A percentile compares a stretch with the other conserved stretches of the same genome.
Evolutionary conservation across 2,329 filamentous ascomycete species (phyloP).

Genomic region (Aspergillus nomiae): DNA sequence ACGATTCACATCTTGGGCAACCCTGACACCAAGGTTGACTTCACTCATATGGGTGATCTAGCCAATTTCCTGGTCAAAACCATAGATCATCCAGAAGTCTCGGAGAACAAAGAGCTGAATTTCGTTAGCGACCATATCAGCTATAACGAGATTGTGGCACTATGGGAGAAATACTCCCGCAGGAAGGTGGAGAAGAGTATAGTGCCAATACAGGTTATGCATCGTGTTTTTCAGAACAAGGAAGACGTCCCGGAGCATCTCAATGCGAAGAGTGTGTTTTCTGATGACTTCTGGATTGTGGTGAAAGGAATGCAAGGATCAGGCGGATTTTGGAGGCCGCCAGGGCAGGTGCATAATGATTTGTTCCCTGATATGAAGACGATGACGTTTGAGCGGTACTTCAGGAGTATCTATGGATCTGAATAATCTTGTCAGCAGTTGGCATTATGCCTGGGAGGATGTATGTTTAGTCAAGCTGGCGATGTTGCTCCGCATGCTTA

Average conservation of each 20-base stretch:
- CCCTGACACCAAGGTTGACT: no score
- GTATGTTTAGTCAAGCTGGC: background rate
- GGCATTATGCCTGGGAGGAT: background rate
- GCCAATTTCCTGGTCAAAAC: no score
- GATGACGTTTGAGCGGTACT: background rate
- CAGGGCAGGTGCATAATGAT: slow-evolving; percentile 22
- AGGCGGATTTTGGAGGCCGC: slow-evolving; percentile 23
- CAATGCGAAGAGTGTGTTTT: slow-evolving; percentile 17
- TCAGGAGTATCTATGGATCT: background rate
- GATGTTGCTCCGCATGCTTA: background rate
- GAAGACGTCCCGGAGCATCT: slow-evolving; percentile 18
- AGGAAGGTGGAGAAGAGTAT: no score
- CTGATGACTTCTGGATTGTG: slow-evolving; percentile 29
- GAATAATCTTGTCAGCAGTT: background rate
- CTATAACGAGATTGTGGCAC: no score
- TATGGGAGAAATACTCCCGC: no score
- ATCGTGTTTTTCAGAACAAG: slow-evolving; percentile 5
- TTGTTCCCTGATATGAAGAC: slow-evolving; percentile 10
- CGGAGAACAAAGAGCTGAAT: no score
- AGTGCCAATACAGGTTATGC: no score
- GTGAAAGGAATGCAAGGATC: slow-evolving; percentile 25
- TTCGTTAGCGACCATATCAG: no score
- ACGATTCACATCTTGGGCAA: no score
- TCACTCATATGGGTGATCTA: no score
- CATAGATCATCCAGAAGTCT: no score